phyloP scores from a whole-genome alignment of 192 early-diverging fungal genomes.

The Coemansia sp. region DNA sequence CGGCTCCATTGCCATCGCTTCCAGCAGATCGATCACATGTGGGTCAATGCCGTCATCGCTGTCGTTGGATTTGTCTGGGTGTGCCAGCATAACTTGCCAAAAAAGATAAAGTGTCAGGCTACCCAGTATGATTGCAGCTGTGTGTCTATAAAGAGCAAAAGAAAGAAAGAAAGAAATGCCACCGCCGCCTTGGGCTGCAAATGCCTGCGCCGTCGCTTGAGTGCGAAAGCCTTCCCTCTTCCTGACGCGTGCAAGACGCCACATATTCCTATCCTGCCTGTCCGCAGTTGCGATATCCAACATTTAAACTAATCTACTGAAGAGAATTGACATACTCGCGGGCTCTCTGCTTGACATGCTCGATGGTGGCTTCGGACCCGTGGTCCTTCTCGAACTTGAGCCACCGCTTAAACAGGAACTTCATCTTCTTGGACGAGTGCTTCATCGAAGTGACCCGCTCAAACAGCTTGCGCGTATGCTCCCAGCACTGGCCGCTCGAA shows the following conservation, averaged over 20 bases:
- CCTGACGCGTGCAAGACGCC: too few relatives aligned
- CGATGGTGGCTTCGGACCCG: constrained; percentile 73
- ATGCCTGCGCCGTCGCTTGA: too few relatives aligned
- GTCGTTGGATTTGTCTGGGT: constrained; percentile 14
- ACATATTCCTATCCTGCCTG: too few relatives aligned
- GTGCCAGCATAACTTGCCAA: constrained; percentile 21
- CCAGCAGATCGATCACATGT: constrained; percentile 18
- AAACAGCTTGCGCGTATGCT: constrained; percentile 68
- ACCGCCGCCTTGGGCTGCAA: too few relatives aligned
- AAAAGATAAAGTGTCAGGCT: not conserved
- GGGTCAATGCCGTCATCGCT: constrained; percentile 16
- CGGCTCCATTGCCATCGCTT: constrained; percentile 29
- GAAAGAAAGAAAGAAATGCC: not conserved
- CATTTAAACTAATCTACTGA: not conserved
- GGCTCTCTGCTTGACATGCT: constrained; percentile 86
- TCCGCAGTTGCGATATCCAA: not conserved
- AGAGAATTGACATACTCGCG: constrained; percentile 72
- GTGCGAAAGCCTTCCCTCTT: too few relatives aligned
- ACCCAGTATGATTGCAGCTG: not conserved
- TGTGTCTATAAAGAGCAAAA: not conserved
- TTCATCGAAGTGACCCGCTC: constrained; percentile 86
- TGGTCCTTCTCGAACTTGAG: constrained; percentile 90
- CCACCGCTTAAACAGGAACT: constrained; percentile 99
- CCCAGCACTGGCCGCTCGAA: constrained; percentile 26
- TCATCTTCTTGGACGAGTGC: constrained; percentile 96